Percentiles rank a stretch among this genome's conserved stretches.
These are phyloP conservation scores for Dipteronia sinensis DNA, from an alignment of 345 rosid genomes.

Conservation along the genomic window DNA sequence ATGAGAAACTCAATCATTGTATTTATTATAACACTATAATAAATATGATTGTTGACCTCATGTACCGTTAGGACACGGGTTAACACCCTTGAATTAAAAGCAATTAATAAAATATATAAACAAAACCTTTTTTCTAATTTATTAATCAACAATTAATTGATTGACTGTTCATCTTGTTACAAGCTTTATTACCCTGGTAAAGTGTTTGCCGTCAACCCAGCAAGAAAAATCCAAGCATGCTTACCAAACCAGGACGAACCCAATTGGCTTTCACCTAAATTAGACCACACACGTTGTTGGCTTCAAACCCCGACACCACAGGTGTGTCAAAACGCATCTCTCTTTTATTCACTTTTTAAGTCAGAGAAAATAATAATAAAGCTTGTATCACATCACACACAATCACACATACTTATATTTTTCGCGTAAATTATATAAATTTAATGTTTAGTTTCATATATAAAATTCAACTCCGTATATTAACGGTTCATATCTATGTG, in stretches of 20 bases:
- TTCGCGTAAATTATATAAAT: no score
- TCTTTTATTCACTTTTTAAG: neutral
- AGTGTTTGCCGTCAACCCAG: slow-evolving; percentile 31
- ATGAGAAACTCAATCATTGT: no score
- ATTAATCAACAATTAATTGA: neutral
- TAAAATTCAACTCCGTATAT: no score
- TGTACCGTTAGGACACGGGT: no score
- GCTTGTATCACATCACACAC: no score
- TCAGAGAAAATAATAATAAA: neutral
- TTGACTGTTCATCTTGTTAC: neutral
- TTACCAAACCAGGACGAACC: neutral
- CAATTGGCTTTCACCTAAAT: neutral
- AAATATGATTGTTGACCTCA: no score
- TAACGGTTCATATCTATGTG: no score
- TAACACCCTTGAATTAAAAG: neutral
- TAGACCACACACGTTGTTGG: slow-evolving; percentile 19
- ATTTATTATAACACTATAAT: no score
- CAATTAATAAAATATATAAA: neutral
- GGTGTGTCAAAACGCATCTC: slow-evolving; percentile 18
- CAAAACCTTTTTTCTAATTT: neutral
- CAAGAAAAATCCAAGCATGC: slow-evolving; percentile 27
- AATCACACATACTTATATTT: no score
- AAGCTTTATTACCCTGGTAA: neutral
- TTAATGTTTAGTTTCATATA: no score
- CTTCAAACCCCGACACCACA: slow-evolving; percentile 21